phyloP scores from a whole-genome alignment of 768 basidiomycete species.

The Amanita polypyramis region DNA sequence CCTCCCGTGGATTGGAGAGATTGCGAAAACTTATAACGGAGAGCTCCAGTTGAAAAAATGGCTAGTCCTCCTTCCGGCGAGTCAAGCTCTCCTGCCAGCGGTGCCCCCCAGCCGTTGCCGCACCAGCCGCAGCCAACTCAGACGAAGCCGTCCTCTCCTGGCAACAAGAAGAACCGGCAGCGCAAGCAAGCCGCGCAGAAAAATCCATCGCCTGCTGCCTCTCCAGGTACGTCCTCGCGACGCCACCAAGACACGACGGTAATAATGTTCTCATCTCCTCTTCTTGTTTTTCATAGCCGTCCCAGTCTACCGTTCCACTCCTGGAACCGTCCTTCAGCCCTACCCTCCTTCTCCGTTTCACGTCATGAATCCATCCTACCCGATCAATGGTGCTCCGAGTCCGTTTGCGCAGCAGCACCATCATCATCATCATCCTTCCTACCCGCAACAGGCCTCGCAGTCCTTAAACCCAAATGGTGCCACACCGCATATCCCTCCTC shows the following conservation, averaged over 20 bases:
- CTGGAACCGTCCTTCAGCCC: conserved; percentile 37
- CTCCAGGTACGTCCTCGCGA: background rate
- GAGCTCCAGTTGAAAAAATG: conserved; percentile 16
- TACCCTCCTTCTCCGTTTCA: conserved; percentile 43
- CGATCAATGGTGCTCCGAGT: conserved; percentile 39
- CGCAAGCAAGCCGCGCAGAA: conserved; percentile 29
- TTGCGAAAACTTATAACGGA: conserved; percentile 26
- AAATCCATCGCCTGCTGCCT: conserved; percentile 8
- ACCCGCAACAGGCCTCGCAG: conserved; percentile 23
- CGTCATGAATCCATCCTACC: conserved; percentile 66
- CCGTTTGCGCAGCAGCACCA: conserved; percentile 26
- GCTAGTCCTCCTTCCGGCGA: conserved; percentile 39
- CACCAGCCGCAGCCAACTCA: conserved; percentile 36
- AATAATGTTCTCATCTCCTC: background rate
- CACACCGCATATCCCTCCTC: conserved; percentile 26
- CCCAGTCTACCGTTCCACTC: conserved; percentile 19
- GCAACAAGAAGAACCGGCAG: conserved; percentile 44
- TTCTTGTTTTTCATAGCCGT: conserved; percentile 8
- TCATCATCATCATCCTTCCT: conserved; percentile 21
- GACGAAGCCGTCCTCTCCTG: conserved; percentile 32
- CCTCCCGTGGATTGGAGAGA: conserved; percentile 4
- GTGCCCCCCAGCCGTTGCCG: conserved; percentile 33
- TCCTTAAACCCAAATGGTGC: conserved; percentile 25
- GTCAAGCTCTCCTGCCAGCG: conserved; percentile 23
- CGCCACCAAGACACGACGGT: background rate